Evolutionary conservation across 805 yeast species (phyloP), one percentile per base, ranked within the genome.

Genomic region (Wickerhamiella azymoides): DNA sequence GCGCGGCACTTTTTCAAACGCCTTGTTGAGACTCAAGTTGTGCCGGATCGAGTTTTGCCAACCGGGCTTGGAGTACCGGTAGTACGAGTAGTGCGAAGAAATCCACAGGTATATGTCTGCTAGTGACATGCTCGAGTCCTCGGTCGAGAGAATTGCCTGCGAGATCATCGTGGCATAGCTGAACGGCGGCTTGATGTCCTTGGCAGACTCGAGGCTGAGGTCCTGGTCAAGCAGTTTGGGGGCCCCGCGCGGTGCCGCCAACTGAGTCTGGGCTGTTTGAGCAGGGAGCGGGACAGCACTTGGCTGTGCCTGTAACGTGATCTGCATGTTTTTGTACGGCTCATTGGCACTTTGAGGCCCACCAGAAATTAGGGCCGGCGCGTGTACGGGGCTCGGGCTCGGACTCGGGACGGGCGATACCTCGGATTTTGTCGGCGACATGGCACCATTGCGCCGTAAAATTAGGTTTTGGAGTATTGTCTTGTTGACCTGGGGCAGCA

Each of bases 41-140:
- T 92, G 98, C 55, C 98, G 78, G 54, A 92, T 89, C 6, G 96
- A 86, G 65, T 92, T 92, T 66, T 92, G 98, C 98, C 98, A 92
- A 32, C 98, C 98, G 8, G 94, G 80, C 62, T 84, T 88, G 19
- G 92, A 79, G 63, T 77, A 82, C 57, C 95, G 76, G 62, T 92
- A 92, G 62, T 83, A 92, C 33, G 97, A 88, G 63, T 86, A 92
- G 58, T 81, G 88, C 26, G 76, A 63, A 5, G 92, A 67, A 46
- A 92, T 92, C 85, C 94, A 92, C 53, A 77, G 80, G 63, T 92
- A 92, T 46, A 92, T 92, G 58, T 92, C 96, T 1, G 94, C 76
- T 54, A 92, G 65, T 11, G 96, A 83, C 70, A 89, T 71, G 37
- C 84, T 84, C 37, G 94, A 94, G 49, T 88, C 95, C 1, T 74